phyloP scores from a whole-genome alignment of 805 yeast genomes.

The Pichia nakasei region DNA sequence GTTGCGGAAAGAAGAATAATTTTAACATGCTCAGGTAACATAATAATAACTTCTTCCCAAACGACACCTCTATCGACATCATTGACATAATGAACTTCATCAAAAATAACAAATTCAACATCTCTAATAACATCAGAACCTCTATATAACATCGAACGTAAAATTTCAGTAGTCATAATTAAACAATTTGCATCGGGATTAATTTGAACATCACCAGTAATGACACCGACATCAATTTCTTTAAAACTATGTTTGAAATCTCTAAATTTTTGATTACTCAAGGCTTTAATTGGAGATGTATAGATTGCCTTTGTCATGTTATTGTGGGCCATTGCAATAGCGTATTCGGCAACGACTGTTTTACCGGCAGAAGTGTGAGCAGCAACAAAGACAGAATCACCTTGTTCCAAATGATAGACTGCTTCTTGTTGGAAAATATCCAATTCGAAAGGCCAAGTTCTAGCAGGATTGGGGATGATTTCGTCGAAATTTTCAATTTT shows the following conservation, averaged over 20 bases:
- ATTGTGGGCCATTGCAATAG: constrained; percentile 91
- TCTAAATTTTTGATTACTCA: constrained; percentile 89
- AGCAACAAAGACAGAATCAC: constrained; percentile 97
- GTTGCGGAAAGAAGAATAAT: constrained; percentile 94
- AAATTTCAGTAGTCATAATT: constrained; percentile 98
- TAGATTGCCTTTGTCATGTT: constrained; percentile 96
- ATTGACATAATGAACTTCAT: constrained; percentile 98
- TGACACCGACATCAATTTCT: constrained; percentile 87
- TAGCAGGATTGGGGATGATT: constrained; percentile 86
- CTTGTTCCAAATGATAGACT: constrained; percentile 90
- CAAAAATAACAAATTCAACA: constrained; percentile 97
- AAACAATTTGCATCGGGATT: constrained; percentile 97
- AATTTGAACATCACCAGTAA: constrained; percentile 99
- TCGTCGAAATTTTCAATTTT: constrained; percentile 77
- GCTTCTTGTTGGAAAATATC: constrained; percentile 98
- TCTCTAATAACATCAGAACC: constrained; percentile 98
- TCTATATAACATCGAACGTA: constrained; percentile 91
- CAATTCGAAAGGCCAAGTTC: constrained; percentile 89
- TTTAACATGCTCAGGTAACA: constrained; percentile 92
- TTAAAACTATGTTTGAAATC: constrained; percentile 88
- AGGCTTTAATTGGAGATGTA: constrained; percentile 93
- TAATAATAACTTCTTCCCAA: constrained; percentile 97
- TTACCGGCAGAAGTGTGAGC: constrained; percentile 99
- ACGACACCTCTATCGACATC: constrained; percentile 98
- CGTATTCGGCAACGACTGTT: constrained; percentile 96